Percentiles rank a stretch among this genome's conserved stretches.
Conservation (phyloP, 306 rosid species). For the Pyrus bretschneideri region DNA sequence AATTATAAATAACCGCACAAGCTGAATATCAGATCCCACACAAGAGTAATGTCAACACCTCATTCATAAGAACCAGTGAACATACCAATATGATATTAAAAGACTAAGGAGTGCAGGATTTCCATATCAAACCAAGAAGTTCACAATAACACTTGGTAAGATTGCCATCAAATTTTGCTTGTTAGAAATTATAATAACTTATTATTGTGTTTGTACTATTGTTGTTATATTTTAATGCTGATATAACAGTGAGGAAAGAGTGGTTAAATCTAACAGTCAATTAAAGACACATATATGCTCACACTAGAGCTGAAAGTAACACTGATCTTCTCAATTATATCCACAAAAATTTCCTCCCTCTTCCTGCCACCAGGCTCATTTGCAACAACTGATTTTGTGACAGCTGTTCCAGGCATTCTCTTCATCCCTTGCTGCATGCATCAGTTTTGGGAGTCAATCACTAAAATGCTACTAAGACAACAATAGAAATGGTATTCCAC, state of each 20-base stretch:
- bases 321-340: constrained; percentile 90
- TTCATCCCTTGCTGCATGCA: constrained; percentile 66
- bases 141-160: neutral
- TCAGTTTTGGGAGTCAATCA: constrained; percentile 16
- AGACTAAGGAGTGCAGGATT: neutral
- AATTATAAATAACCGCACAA: neutral
- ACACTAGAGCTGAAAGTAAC: constrained; percentile 85
- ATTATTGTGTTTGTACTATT: neutral
- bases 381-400: constrained; percentile 82
- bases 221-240: neutral
- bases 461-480: neutral
- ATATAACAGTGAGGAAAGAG: neutral
- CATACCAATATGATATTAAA: neutral
- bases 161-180: neutral
- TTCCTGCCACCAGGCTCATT: constrained; percentile 72
- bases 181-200: neutral
- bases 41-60: neutral
- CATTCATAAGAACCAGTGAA: neutral
- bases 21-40: neutral
- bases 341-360: constrained; percentile 92
- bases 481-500: constrained; percentile 3
- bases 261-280: constrained; percentile 5
- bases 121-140: neutral
- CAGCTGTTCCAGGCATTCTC: constrained; percentile 89
- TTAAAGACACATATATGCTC: constrained; percentile 26